Evolutionary conservation across 31 red algal species (phyloP).

Genomic region (Odonthalia washingtoniensis): DNA sequence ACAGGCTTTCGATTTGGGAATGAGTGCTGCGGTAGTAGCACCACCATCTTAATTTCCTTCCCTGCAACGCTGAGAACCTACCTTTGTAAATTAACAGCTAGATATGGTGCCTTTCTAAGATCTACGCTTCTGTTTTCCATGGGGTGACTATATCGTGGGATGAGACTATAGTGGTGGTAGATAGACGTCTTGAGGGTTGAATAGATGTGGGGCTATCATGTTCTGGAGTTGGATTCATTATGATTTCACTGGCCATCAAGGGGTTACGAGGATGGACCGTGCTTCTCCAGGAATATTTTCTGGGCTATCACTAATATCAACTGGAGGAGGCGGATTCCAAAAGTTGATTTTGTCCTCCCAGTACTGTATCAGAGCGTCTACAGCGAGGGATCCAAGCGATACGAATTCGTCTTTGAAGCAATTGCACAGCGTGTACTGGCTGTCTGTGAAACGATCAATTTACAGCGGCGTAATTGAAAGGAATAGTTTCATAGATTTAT

Average conservation of each 20-base stretch:
- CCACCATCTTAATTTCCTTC: neutral
- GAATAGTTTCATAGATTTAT: neutral
- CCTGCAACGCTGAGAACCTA: neutral
- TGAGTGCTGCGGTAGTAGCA: conserved; percentile 20
- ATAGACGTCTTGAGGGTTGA: neutral
- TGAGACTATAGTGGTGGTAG: neutral
- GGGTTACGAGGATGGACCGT: too few species aligned
- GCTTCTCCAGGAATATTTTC: too few species aligned
- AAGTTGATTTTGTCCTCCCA: conserved; percentile 23
- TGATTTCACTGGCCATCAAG: conserved; percentile 25
- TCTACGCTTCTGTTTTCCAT: neutral
- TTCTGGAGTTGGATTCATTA: neutral
- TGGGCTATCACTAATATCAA: too few species aligned
- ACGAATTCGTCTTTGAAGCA: neutral
- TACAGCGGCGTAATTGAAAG: neutral
- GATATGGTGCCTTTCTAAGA: neutral
- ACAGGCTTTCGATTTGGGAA: conserved; percentile 15
- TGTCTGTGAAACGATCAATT: too few species aligned
- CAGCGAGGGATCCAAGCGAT: neutral
- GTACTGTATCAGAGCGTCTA: neutral
- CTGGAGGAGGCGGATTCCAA: too few species aligned
- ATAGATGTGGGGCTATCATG: neutral
- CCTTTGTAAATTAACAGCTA: neutral
- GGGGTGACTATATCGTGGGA: neutral
- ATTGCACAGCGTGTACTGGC: too few species aligned